A percentile compares a stretch with the other conserved stretches of the same genome.
Conservation (phyloP, 345 rosid genomes). For the Populus tremula region DNA sequence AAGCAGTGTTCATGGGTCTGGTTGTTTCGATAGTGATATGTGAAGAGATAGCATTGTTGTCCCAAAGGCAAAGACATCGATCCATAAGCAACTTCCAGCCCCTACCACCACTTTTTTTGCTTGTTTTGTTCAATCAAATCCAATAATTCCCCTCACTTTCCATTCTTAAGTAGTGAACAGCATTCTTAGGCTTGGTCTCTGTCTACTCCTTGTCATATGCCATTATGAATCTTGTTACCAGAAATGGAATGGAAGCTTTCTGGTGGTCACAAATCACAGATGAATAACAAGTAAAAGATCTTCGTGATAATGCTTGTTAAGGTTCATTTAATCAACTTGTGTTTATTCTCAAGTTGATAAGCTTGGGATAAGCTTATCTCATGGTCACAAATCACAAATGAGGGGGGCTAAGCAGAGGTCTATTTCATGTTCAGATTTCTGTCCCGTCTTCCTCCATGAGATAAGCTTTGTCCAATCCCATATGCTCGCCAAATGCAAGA, state of each 20-base stretch:
- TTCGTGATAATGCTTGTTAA: not conserved
- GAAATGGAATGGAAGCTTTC: not conserved
- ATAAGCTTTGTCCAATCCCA: not conserved
- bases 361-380: not conserved
- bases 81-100: not conserved
- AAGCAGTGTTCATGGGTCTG: constrained; percentile 16
- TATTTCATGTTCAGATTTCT: not conserved
- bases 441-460: not conserved
- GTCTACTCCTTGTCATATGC: constrained; percentile 10
- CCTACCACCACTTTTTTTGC: not conserved
- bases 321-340: not conserved
- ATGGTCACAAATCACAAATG: too few relatives aligned
- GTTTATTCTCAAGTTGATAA: not conserved
- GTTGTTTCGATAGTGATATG: not conserved
- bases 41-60: not conserved
- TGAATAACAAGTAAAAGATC: not conserved
- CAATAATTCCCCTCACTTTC: not conserved
- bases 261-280: not conserved
- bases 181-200: constrained; percentile 13
- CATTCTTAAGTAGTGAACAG: not conserved
- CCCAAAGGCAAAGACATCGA: not conserved
- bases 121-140: not conserved
- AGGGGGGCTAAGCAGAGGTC: not conserved
- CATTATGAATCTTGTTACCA: not conserved
- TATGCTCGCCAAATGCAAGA: not conserved